Evolutionary conservation across 2,329 filamentous ascomycete genomes (phyloP).

Genomic region (Penicillium sp.): DNA sequence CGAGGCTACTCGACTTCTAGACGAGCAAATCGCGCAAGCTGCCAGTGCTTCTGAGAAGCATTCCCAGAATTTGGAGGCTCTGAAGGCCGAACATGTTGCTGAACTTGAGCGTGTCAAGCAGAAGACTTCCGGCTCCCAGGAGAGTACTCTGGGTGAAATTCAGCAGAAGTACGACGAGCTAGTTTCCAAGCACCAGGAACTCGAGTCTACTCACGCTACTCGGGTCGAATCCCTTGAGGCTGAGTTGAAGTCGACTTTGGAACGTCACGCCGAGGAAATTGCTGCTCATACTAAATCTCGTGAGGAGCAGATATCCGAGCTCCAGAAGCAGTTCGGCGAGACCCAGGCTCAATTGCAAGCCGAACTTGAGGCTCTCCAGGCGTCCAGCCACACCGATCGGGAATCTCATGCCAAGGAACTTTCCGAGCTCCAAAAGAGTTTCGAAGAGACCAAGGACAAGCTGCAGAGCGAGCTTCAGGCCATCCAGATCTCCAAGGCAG

Average conservation of each 20-base stretch:
- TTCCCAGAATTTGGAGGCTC: slow-evolving; percentile 27
- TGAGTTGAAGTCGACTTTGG: slow-evolving; percentile 23
- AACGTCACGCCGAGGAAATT: slow-evolving; percentile 28
- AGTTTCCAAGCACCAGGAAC: slow-evolving; percentile 23
- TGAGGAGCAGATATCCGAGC: slow-evolving; percentile 28
- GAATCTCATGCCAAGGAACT: slow-evolving; percentile 28
- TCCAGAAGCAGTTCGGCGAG: slow-evolving; percentile 35
- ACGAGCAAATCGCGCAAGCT: slow-evolving; percentile 32
- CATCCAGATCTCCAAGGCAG: slow-evolving; percentile 30
- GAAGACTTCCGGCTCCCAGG: slow-evolving; percentile 30
- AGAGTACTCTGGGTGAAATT: slow-evolving; percentile 28
- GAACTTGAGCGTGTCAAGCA: slow-evolving; percentile 31
- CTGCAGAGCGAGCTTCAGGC: slow-evolving; percentile 38
- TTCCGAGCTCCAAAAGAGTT: slow-evolving; percentile 33
- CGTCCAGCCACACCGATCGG: slow-evolving; percentile 11
- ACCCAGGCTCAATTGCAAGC: slow-evolving; percentile 18
- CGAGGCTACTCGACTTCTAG: slow-evolving; percentile 31
- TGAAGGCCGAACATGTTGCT: slow-evolving; percentile 34
- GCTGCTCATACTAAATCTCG: slow-evolving; percentile 26
- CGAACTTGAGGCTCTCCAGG: slow-evolving; percentile 15
- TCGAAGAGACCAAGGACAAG: slow-evolving; percentile 31
- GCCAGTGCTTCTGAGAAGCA: slow-evolving; percentile 31
- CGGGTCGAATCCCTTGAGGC: slow-evolving; percentile 28
- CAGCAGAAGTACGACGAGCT: slow-evolving; percentile 35
- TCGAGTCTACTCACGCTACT: slow-evolving; percentile 30